A percentile compares a stretch with the other conserved stretches of the same genome.
These are phyloP conservation scores for Nannizziopsis barbatae DNA, from an alignment of 2,329 filamentous ascomycete genomes.

Conservation along the genomic window DNA sequence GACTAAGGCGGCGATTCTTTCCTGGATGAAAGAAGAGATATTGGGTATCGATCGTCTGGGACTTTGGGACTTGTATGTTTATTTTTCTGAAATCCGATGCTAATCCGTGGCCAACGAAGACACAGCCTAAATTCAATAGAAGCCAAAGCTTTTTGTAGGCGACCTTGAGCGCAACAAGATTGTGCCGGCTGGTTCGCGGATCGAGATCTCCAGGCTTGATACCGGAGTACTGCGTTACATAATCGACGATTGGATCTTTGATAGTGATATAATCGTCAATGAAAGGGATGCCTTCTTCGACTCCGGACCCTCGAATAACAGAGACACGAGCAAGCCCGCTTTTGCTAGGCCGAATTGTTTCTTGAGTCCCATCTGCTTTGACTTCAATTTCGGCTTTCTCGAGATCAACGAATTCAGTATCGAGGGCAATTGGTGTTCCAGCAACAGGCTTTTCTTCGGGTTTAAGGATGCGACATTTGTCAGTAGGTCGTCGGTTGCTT, in stretches of 20 bases:
- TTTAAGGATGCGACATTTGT: constrained; percentile 30
- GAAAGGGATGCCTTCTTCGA: constrained; percentile 71
- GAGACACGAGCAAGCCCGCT: constrained; percentile 89
- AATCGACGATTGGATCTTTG: constrained; percentile 84
- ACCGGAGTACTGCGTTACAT: constrained; percentile 86
- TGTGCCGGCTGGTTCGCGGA: constrained; percentile 63
- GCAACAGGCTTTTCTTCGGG: constrained; percentile 55
- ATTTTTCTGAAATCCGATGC: constrained; percentile 95
- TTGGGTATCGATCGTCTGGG: constrained; percentile 88
- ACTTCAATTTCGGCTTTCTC: constrained; percentile 92
- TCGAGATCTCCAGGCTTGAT: constrained; percentile 80
- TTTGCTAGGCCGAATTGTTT: constrained; percentile 82
- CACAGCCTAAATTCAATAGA: constrained; percentile 82
- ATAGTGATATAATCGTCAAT: constrained; percentile 97
- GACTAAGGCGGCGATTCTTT: constrained; percentile 72
- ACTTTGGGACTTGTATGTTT: constrained; percentile 87
- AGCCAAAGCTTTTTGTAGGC: constrained; percentile 99
- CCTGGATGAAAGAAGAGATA: constrained; percentile 76
- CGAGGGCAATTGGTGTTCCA: constrained; percentile 71
- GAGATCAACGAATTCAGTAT: constrained; percentile 91
- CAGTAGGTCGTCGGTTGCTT: constrained; percentile 30
- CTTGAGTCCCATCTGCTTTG: constrained; percentile 83
- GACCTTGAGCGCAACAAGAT: constrained; percentile 74
- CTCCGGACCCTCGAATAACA: constrained; percentile 67
- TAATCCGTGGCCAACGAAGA: constrained; percentile 86